These are phyloP conservation scores for Beauveria varroae DNA, from an alignment of 2,329 filamentous ascomycete species.

Conservation along the genomic window DNA sequence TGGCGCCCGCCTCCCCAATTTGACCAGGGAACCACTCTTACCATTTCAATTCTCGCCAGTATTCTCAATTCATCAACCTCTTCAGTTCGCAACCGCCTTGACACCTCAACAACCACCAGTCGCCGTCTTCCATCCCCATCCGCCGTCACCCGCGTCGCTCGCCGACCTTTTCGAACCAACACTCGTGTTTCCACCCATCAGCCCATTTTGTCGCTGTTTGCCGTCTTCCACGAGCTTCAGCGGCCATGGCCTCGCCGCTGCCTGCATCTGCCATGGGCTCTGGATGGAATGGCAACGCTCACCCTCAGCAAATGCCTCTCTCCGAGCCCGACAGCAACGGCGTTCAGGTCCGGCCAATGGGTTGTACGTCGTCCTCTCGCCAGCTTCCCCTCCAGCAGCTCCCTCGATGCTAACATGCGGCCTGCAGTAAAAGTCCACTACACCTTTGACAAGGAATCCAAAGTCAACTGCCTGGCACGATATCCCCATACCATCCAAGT, in stretches of 20 bases:
- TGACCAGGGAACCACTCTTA: conserved; percentile 16
- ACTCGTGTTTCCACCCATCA: not conserved
- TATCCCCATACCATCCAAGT: conserved; percentile 73
- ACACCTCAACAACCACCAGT: not conserved
- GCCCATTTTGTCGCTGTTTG: conserved; percentile 3
- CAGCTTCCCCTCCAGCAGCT: conserved; percentile 16
- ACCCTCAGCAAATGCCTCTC: conserved; percentile 23
- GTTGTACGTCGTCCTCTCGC: conserved; percentile 44
- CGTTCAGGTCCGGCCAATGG: conserved; percentile 56
- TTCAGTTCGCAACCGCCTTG: not conserved
- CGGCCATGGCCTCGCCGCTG: conserved; percentile 33
- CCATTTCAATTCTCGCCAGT: conserved; percentile 5
- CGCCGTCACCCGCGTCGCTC: not conserved
- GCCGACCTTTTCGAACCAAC: not conserved
- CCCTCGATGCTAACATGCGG: conserved; percentile 13
- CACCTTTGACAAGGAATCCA: conserved; percentile 84
- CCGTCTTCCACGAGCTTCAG: conserved; percentile 10
- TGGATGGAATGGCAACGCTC: conserved; percentile 24
- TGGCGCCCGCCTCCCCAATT: conserved; percentile 30
- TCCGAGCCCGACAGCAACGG: conserved; percentile 36
- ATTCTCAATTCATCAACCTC: not conserved
- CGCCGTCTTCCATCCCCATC: not conserved
- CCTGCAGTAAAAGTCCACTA: conserved; percentile 86
- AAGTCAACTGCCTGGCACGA: conserved; percentile 82
- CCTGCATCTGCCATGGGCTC: conserved; percentile 23